A percentile compares a stretch with the other conserved stretches of the same genome.
These are phyloP conservation scores for Malus asiatica DNA, from an alignment of 306 rosid species.

Conservation along the genomic window DNA sequence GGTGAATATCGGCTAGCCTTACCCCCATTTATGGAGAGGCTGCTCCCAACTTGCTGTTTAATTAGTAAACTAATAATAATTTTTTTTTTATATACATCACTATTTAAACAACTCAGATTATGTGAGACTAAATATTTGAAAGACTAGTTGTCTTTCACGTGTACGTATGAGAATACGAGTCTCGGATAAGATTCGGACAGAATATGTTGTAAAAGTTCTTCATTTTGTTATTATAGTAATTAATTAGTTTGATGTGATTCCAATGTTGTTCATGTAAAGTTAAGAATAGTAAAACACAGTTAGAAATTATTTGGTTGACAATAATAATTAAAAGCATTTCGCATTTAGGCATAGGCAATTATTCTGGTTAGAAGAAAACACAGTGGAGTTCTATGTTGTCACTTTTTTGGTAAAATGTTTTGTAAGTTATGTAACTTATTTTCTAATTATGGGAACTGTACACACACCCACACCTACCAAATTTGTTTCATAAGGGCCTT, in stretches of 20 bases:
- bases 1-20: no score
- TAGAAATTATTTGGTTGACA: not conserved
- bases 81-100: no score
- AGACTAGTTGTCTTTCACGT: not conserved
- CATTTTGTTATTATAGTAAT: not conserved
- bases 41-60: not conserved
- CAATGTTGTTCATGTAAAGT: not conserved
- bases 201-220: not conserved
- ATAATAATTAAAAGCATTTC: not conserved
- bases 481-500: not conserved
- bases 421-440: not conserved
- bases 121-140: not conserved
- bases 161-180: not conserved
- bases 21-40: no score
- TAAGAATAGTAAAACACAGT: not conserved
- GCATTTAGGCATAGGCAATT: not conserved
- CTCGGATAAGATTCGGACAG: not conserved
- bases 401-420: not conserved
- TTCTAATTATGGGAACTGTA: not conserved
- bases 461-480: no score
- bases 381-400: not conserved
- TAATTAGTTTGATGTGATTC: not conserved
- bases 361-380: not conserved
- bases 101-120: not conserved
- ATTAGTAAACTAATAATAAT: not conserved